phyloP scores from a whole-genome alignment of 2,329 filamentous ascomycete genomes.

The Calonectria crousiana region DNA sequence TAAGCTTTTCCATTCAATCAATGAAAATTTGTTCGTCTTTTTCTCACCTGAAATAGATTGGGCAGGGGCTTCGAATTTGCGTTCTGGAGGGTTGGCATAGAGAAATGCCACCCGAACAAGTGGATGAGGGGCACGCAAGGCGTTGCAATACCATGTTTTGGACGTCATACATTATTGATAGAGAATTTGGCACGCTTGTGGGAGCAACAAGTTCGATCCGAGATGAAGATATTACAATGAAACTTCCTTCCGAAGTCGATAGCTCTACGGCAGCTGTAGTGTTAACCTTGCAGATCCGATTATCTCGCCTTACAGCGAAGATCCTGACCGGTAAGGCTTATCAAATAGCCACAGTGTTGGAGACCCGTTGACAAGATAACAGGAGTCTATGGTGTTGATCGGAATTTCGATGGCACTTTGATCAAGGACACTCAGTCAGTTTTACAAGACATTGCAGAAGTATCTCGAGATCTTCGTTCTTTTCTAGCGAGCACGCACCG shows the following conservation, averaged over 20 bases:
- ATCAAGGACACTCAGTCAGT: constrained; percentile 19
- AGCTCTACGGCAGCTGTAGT: not conserved
- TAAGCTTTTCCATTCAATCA: not conserved
- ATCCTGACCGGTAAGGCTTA: not conserved
- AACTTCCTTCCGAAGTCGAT: constrained; percentile 12
- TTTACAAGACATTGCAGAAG: not conserved
- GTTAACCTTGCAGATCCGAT: constrained; percentile 4
- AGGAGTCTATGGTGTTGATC: constrained; percentile 19
- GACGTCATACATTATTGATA: constrained; percentile 18
- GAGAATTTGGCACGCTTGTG: constrained; percentile 14
- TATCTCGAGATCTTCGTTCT: not conserved
- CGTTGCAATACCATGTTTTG: constrained; percentile 23
- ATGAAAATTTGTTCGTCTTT: not conserved
- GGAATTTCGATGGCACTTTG: constrained; percentile 15
- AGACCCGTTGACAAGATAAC: not conserved
- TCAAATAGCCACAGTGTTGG: not conserved
- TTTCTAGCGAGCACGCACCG: not conserved
- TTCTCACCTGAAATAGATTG: not conserved
- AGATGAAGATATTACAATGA: constrained; percentile 22
- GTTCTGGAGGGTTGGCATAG: constrained; percentile 26
- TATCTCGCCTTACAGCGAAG: constrained; percentile 6
- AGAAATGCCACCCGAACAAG: constrained; percentile 17
- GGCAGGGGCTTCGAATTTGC: constrained; percentile 11
- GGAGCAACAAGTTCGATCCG: constrained; percentile 20
- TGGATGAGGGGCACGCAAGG: constrained; percentile 1